Percentiles rank a stretch among this genome's conserved stretches.
phyloP scores from a whole-genome alignment of 345 rosid species.

The Syzygium grande region DNA sequence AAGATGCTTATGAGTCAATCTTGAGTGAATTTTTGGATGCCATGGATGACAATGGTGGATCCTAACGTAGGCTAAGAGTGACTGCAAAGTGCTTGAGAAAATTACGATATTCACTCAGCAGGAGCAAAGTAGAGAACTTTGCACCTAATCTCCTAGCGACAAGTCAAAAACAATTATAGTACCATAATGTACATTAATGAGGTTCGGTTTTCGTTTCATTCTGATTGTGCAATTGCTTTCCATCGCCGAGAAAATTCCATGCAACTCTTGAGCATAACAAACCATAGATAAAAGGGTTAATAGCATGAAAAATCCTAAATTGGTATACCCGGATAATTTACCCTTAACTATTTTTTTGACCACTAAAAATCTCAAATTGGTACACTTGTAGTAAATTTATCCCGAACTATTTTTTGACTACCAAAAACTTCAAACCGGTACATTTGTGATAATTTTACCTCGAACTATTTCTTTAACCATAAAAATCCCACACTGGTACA shows the following conservation, averaged over 20 bases:
- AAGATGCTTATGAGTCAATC: neutral
- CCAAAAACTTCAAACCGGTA: too few relatives aligned
- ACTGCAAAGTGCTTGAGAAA: neutral
- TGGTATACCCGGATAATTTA: too few relatives aligned
- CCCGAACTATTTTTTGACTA: too few relatives aligned
- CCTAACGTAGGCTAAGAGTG: neutral
- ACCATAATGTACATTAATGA: neutral
- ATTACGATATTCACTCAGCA: neutral
- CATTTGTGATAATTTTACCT: too few relatives aligned
- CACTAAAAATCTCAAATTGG: too few relatives aligned
- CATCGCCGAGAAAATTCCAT: neutral
- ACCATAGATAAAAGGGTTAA: neutral
- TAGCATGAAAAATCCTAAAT: too few relatives aligned
- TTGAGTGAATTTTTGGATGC: neutral
- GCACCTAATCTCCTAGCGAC: neutral
- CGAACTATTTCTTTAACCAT: too few relatives aligned
- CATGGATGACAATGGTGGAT: neutral
- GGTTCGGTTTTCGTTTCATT: neutral
- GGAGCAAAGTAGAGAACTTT: neutral
- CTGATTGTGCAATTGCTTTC: neutral
- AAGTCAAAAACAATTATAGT: neutral
- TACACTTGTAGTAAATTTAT: too few relatives aligned
- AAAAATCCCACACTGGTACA: too few relatives aligned
- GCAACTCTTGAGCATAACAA: neutral
- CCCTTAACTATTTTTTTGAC: too few relatives aligned